Evolutionary conservation across 352 stramenopile genomes (phyloP).

Genomic region (Phytophthora fragariae): DNA sequence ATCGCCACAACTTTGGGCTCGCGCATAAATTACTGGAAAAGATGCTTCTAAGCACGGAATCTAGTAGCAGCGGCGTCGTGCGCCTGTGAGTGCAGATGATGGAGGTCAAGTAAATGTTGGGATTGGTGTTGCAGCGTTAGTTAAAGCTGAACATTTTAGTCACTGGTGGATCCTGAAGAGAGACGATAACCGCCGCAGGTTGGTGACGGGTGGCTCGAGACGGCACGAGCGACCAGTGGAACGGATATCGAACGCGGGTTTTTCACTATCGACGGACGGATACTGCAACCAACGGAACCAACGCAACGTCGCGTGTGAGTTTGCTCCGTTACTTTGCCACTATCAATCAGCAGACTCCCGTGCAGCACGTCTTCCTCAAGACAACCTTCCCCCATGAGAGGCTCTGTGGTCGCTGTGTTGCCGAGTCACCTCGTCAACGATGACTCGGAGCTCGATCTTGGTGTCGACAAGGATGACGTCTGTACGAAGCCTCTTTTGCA

Average conservation of each 20-base stretch:
- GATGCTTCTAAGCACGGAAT: slow-evolving; percentile 8
- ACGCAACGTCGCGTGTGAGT: neutral
- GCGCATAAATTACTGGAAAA: slow-evolving; percentile 35
- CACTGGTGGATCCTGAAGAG: neutral
- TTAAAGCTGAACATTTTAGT: neutral
- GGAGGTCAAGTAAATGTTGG: neutral
- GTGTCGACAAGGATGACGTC: neutral
- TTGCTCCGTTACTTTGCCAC: neutral
- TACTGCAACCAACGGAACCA: neutral
- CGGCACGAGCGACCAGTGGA: neutral
- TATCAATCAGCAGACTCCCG: neutral
- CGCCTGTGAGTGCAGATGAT: neutral
- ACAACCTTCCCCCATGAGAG: neutral
- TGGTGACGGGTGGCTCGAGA: too few species aligned
- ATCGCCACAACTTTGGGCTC: slow-evolving; percentile 29
- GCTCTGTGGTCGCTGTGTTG: neutral
- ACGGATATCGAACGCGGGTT: neutral
- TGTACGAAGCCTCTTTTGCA: neutral
- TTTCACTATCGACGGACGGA: neutral
- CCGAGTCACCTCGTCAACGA: neutral
- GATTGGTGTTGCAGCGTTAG: neutral
- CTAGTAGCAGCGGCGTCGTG: neutral
- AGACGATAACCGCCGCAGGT: too few species aligned
- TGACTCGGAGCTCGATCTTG: neutral
- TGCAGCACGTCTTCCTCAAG: neutral